A percentile compares a stretch with the other conserved stretches of the same genome.
Evolutionary conservation across 148 eudicot genomes (phyloP).

Genomic region (Arctostaphylos glauca): DNA sequence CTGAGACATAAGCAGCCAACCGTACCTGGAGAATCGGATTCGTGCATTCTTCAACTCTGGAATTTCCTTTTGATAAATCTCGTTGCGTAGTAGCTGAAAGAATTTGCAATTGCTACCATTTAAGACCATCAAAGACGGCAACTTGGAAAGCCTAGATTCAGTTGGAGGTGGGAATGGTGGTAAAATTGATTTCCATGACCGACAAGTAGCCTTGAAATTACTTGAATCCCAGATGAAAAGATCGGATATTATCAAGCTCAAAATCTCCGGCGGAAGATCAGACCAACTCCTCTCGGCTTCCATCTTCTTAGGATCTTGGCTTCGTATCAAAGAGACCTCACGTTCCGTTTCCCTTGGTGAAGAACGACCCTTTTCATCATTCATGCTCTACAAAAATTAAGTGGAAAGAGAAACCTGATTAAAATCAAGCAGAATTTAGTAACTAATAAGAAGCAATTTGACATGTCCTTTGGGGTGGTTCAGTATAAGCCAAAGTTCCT

Average conservation of each 20-base stretch:
- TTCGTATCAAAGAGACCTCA: background rate
- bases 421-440: background rate
- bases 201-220: background rate
- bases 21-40: background rate
- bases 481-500: background rate
- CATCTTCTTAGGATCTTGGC: background rate
- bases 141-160: background rate
- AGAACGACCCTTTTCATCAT: background rate
- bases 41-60: background rate
- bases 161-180: background rate
- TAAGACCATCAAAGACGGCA: background rate
- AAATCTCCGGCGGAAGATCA: background rate
- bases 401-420: background rate
- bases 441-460: background rate
- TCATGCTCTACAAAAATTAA: background rate
- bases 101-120: background rate
- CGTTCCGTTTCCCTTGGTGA: background rate
- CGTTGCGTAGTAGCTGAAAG: background rate
- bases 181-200: background rate
- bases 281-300: background rate
- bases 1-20: background rate
- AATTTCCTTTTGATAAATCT: background rate
- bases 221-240: background rate
- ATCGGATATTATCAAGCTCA: background rate
- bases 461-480: background rate